Evolutionary conservation across 2,329 filamentous ascomycete species (phyloP), one percentile per base, ranked within the genome.

Genomic region (Hymenoscyphus albidus): DNA sequence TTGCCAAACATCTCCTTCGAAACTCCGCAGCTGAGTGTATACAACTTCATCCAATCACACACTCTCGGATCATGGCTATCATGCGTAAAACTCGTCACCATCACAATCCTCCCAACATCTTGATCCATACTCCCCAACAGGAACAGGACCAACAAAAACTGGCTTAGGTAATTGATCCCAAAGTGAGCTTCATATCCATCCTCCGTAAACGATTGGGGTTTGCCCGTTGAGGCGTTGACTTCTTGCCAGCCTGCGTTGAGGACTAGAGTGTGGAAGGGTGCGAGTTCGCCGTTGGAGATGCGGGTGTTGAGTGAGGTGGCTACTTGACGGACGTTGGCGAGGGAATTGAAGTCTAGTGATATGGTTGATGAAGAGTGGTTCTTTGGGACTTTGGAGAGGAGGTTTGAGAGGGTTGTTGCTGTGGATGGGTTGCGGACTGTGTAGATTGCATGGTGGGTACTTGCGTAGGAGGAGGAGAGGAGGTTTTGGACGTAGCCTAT

Each of bases 111-210:
- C 2, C 74, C 76, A 4, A 69, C 38, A 51, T 73, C 64, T 62
- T 68, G 68, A 66, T 76, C 73, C 70, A 77, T 71, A 55, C 73
- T 74, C 61, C 71, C 69, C 27, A 77, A 67, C 9, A 77, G 65
- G 35, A 76, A 59, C 27, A 76, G 55, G 1, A 73, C 71, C 16
- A 77, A 66, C 22, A 76, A 71, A 64, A 74, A 77, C 58, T 76
- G 73, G 1, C 71, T 68, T 9, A 77, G 71, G 65, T 76, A 77
- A 62, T 73, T 76, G 56, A 69, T 64, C 54, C 73, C 71, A 55
- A 76, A 77, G 10, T 71, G 70, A 65, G 70, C 73, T 55, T 78
- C 76, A 56, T 72, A 73, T 9, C 74, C 74, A 54, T 77, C 76
- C 2, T 69, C 64, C 13, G 73, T 75, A 59, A 74, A 74, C 7